These are phyloP conservation scores for Ogataea salicorniae DNA, from an alignment of 805 yeast genomes.

Conservation along the genomic window DNA sequence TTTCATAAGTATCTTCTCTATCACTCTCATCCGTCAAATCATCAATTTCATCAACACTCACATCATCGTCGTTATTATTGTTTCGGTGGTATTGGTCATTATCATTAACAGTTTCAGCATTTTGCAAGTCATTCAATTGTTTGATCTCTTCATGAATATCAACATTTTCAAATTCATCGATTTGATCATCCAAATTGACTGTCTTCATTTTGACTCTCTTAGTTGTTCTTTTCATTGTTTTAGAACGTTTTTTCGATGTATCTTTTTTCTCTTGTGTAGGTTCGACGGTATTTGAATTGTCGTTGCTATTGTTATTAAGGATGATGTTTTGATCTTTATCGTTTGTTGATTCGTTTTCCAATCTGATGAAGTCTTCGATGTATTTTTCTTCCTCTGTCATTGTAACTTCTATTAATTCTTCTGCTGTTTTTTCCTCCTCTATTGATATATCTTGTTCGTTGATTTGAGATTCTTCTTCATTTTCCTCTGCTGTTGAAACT, in stretches of 20 bases:
- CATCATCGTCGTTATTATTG: not conserved
- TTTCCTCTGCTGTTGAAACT: conserved; percentile 14
- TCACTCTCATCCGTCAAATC: conserved; percentile 15
- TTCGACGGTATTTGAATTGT: not conserved
- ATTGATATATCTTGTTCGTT: not conserved
- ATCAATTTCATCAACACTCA: conserved; percentile 8
- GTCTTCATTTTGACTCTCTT: conserved; percentile 48
- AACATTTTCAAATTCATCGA: conserved; percentile 31
- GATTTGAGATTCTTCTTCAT: not conserved
- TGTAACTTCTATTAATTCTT: not conserved
- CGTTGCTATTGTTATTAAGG: not conserved
- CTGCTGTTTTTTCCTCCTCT: not conserved
- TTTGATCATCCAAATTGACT: conserved; percentile 15
- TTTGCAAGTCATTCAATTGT: conserved; percentile 21
- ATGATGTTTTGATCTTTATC: not conserved
- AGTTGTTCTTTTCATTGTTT: conserved; percentile 49
- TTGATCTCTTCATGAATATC: conserved; percentile 41
- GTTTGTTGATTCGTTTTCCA: not conserved
- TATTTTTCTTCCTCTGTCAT: conserved; percentile 9
- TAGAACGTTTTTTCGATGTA: conserved; percentile 24
- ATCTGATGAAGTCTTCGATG: not conserved
- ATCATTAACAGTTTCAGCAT: conserved; percentile 1
- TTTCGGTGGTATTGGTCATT: conserved; percentile 1
- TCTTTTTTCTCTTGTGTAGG: conserved; percentile 4
- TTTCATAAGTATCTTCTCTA: conserved; percentile 10